Conservation (phyloP, 352 stramenopile species). For the Globisporangium acanthophoron region DNA sequence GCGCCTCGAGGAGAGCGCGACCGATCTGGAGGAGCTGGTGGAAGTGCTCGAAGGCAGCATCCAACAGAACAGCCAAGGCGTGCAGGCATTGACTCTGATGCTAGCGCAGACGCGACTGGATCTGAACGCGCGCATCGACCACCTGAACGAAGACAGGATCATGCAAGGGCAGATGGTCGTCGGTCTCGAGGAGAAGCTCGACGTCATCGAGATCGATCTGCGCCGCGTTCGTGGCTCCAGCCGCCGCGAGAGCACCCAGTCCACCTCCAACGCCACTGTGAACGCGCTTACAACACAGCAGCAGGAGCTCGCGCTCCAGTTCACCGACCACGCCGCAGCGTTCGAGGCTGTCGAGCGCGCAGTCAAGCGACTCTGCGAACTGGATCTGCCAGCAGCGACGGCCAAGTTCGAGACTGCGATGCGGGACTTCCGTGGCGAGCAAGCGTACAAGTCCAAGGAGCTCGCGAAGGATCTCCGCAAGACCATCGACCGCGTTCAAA, state of each 20-base stretch:
- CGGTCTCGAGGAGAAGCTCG: slow-evolving; percentile 54
- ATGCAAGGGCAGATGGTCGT: slow-evolving; percentile 36
- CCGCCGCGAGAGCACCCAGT: slow-evolving; percentile 29
- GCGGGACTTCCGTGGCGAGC: slow-evolving; percentile 33
- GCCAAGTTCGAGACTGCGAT: slow-evolving; percentile 36
- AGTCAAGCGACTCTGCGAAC: slow-evolving; percentile 24
- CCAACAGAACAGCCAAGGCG: slow-evolving; percentile 27
- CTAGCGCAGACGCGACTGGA: slow-evolving; percentile 33
- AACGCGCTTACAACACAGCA: slow-evolving; percentile 18
- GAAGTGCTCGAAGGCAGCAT: slow-evolving; percentile 39
- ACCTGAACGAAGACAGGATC: slow-evolving; percentile 35
- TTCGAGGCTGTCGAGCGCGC: slow-evolving; percentile 28
- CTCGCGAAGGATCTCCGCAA: slow-evolving; percentile 28
- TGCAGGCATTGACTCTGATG: slow-evolving; percentile 30
- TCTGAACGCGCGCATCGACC: slow-evolving; percentile 30
- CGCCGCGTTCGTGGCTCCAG: slow-evolving; percentile 34
- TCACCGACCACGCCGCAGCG: slow-evolving; percentile 20
- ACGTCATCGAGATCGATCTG: slow-evolving; percentile 46
- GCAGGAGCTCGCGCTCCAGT: slow-evolving; percentile 29
- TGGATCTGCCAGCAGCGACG: slow-evolving; percentile 34
- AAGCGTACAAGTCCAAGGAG: slow-evolving; percentile 38
- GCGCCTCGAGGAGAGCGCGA: slow-evolving; percentile 45
- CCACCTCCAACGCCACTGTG: slow-evolving; percentile 16
- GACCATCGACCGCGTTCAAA: slow-evolving; percentile 24
- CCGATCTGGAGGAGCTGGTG: slow-evolving; percentile 44